Evolutionary conservation across 179 eudicot genomes (phyloP).

Genomic region (Drosera spatulata): DNA sequence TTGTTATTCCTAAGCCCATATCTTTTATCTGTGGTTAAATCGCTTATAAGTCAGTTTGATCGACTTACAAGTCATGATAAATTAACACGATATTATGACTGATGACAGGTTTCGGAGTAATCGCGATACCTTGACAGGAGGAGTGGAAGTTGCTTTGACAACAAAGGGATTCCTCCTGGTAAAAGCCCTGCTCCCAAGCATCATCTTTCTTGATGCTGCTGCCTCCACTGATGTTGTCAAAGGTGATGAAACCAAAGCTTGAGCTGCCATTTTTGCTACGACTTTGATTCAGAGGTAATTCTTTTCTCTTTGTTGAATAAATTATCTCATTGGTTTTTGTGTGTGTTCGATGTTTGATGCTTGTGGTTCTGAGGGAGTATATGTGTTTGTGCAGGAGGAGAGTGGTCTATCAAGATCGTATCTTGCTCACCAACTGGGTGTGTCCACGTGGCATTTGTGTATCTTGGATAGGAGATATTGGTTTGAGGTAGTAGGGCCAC

Average conservation of each 20-base stretch:
- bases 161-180: background rate
- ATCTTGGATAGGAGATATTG: conserved; percentile 45
- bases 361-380: conserved; percentile 1
- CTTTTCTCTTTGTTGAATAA: background rate
- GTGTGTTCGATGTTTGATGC: background rate
- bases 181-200: conserved; percentile 31
- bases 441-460: conserved; percentile 28
- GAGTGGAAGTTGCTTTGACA: conserved; percentile 2
- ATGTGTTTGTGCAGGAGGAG: background rate
- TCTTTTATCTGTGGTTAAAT: too few relatives aligned
- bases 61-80: background rate
- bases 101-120: background rate
- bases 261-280: conserved; percentile 54
- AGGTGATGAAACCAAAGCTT: conserved; percentile 76
- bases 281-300: background rate
- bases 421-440: conserved; percentile 41
- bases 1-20: too few relatives aligned
- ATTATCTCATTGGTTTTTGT: conserved; percentile 5
- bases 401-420: conserved; percentile 28
- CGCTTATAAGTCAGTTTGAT: background rate
- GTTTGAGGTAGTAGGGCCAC: background rate
- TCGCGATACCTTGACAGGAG: background rate
- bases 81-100: background rate
- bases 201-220: conserved; percentile 30
- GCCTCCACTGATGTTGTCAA: conserved; percentile 65